Conservation (phyloP, 75 land plant species). For the Isoetes taiwanensis region DNA sequence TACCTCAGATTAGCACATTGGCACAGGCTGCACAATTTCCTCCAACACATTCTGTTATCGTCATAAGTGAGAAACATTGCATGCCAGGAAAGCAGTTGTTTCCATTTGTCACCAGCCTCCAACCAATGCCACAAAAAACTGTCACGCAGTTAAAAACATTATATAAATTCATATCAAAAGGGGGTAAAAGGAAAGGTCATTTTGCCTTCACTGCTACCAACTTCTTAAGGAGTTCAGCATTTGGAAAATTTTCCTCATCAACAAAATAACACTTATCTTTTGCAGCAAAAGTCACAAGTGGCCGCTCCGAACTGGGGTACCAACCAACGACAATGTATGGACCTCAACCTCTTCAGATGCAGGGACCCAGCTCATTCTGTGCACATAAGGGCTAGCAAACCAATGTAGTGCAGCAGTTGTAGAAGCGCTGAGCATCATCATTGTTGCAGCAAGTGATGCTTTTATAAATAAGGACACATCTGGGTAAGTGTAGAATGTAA, state of each 20-base stretch:
- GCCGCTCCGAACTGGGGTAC: conserved; percentile 69
- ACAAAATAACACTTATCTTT: conserved; percentile 60
- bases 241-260: conserved; percentile 62
- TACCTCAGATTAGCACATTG: too few species aligned
- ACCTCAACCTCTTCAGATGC: conserved; percentile 74
- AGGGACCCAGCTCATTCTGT: conserved; percentile 79
- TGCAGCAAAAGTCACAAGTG: conserved; percentile 76
- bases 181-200: too few species aligned
- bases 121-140: too few species aligned
- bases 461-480: conserved; percentile 65
- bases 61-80: too few species aligned
- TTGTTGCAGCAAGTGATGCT: conserved; percentile 68
- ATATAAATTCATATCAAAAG: too few species aligned
- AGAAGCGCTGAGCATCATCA: conserved; percentile 79
- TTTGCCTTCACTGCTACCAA: conserved; percentile 38
- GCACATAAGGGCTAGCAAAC: conserved; percentile 93
- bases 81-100: too few species aligned
- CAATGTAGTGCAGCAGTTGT: conserved; percentile 91
- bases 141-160: too few species aligned
- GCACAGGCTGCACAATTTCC: too few species aligned
- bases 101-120: too few species aligned
- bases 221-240: conserved; percentile 62
- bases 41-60: too few species aligned
- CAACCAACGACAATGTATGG: conserved; percentile 78
- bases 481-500: conserved; percentile 87